Evolutionary conservation across 176 grass and related monocot genomes (phyloP), one percentile per base, ranked within the genome.

Genomic region (Otatea glauca): DNA sequence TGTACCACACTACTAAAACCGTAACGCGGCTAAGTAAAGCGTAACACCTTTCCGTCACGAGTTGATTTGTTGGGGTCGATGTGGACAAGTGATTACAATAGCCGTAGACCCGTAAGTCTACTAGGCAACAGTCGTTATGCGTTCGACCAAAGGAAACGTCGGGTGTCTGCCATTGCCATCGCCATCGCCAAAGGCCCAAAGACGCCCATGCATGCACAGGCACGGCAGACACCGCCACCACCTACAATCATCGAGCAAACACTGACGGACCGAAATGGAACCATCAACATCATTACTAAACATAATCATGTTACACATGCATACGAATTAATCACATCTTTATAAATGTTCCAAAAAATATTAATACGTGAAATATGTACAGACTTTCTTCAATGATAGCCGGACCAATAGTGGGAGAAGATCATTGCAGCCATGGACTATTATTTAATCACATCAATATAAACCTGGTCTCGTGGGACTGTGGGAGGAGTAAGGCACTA

Each of bases 381-480:
- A 2, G 10, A 29, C 60, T 29, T 14, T 29, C 11, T 63, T 15
- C 60, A 63, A 9, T 5, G 60, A 29, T 63, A 63, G 1, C 24
- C 0, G 60, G 60, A 63, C 24, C 24, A 15, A 62, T 27, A 6
- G 10, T 27, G 47, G 74, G 39, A 56, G 65, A 12, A 43, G 64
- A 16, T 76, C 70, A 9, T 65, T 23, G 13, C 35, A 18, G n/a
- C 24, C 15, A 50, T n/a, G 48, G 2, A 12, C 18, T 42, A 68
- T 1, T 70, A n/a, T 67, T 67, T 48, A n/a, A 32, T 58, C 39
- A 7, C 81, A 68, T 61, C 76, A 75, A 68, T 75, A 43, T 32
- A 59, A 80, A 80, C 70, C 76, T 62, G 70, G 76, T 24, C 58
- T 74, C 16, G 10, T 24, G 45, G 56, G 47, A 32, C 74, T 16